A percentile compares a stretch with the other conserved stretches of the same genome.
phyloP scores from a whole-genome alignment of 2,329 filamentous ascomycete species.

The Trichoderma cornu-damae region DNA sequence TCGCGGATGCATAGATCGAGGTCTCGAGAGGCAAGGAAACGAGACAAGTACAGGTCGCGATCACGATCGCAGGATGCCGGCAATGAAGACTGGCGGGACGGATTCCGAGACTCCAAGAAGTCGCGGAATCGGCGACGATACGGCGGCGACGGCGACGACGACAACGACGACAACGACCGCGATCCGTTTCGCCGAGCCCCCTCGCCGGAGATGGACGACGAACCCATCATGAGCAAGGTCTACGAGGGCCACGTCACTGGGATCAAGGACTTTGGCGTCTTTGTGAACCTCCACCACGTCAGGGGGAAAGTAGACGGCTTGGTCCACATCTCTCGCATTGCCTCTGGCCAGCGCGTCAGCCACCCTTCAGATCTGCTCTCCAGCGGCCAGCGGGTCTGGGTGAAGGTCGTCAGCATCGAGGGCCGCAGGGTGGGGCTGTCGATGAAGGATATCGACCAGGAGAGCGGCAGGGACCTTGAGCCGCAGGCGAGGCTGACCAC shows the following conservation, averaged over 20 bases:
- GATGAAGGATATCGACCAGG: slow-evolving; percentile 96
- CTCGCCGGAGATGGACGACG: slow-evolving; percentile 71
- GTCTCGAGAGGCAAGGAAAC: slow-evolving; percentile 38
- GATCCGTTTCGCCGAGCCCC: slow-evolving; percentile 63
- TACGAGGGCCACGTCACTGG: slow-evolving; percentile 89
- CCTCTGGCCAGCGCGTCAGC: slow-evolving; percentile 78
- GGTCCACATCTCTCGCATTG: slow-evolving; percentile 87
- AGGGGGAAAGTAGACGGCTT: slow-evolving; percentile 85
- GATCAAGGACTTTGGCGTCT: slow-evolving; percentile 91
- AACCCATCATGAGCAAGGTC: slow-evolving; percentile 75
- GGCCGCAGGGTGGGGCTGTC: slow-evolving; percentile 77
- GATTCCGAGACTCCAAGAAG: slow-evolving; percentile 30
- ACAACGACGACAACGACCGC: slow-evolving; percentile 41
- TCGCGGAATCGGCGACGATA: slow-evolving; percentile 37
- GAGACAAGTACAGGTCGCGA: slow-evolving; percentile 32
- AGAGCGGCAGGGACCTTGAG: slow-evolving; percentile 74
- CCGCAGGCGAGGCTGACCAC: slow-evolving; percentile 75
- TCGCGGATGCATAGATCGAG: slow-evolving; percentile 38
- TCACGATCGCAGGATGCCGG: slow-evolving; percentile 37
- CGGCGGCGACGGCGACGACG: slow-evolving; percentile 34
- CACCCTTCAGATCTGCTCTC: slow-evolving; percentile 85
- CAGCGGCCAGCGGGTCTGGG: slow-evolving; percentile 77
- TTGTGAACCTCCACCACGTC: slow-evolving; percentile 86
- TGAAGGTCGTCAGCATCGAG: slow-evolving; percentile 87
- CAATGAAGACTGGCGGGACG: slow-evolving; percentile 44